These are phyloP conservation scores for Quillaja saponaria DNA, from an alignment of 306 rosid genomes.

Conservation along the genomic window DNA sequence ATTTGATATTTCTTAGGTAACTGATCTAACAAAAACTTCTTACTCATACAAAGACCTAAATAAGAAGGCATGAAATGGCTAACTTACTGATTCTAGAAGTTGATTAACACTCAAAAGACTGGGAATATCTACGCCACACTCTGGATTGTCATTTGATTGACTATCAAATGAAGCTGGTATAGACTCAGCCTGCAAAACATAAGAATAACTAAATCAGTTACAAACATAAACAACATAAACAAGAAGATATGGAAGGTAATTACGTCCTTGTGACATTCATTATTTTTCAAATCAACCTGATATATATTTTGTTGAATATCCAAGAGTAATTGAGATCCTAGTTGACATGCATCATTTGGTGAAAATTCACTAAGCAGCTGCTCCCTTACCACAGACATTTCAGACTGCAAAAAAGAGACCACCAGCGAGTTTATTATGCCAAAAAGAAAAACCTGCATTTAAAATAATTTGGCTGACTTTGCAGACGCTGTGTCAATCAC, in stretches of 20 bases:
- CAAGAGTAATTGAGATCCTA: conserved; percentile 55
- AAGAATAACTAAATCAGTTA: conserved; percentile 27
- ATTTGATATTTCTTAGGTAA: conserved; percentile 11
- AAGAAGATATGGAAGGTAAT: conserved; percentile 8
- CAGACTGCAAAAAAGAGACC: conserved; percentile 49
- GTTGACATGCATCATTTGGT: conserved; percentile 63
- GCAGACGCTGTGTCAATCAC: no score
- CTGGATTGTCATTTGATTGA: conserved; percentile 45
- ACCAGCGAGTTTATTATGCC: no score
- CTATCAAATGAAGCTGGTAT: conserved; percentile 54
- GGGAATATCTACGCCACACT: conserved; percentile 44
- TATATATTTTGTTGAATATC: conserved; percentile 39
- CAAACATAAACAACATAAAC: conserved; percentile 13
- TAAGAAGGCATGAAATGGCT: conserved; percentile 28
- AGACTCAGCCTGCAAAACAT: conserved; percentile 61
- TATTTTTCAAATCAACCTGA: conserved; percentile 38
- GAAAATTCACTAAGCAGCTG: conserved; percentile 63
- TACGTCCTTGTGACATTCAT: conserved; percentile 33
- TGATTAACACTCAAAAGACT: conserved; percentile 69
- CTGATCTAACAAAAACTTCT: conserved; percentile 21
- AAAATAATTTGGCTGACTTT: conserved; percentile 12
- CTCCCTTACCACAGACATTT: conserved; percentile 52
- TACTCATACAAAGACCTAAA: conserved; percentile 26
- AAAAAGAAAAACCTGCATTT: not conserved
- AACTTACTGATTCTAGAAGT: conserved; percentile 86